Conservation (phyloP, 129 eudicot genomes). For the Flaveria bidentis region DNA sequence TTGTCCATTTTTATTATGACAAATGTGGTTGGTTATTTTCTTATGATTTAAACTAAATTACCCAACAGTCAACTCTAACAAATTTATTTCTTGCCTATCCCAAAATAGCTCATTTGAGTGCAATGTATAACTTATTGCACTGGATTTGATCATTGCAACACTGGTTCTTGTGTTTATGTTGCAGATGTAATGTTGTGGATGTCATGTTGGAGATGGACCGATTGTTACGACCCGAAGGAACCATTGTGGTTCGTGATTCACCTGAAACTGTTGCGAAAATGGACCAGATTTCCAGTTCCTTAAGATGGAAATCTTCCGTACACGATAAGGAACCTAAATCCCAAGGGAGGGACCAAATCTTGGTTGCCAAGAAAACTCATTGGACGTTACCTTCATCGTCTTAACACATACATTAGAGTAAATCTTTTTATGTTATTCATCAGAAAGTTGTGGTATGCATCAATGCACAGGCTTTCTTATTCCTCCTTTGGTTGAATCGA, state of each 20-base stretch:
- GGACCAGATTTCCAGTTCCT: constrained; percentile 57
- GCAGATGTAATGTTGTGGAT: constrained; percentile 87
- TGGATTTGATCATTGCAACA: constrained; percentile 4
- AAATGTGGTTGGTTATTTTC: no score
- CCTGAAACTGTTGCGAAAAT: constrained; percentile 72
- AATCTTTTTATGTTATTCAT: constrained; percentile 27
- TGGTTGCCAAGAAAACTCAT: constrained; percentile 70
- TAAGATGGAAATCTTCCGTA: constrained; percentile 63
- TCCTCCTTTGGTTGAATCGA: constrained; percentile 23
- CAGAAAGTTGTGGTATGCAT: constrained; percentile 27
- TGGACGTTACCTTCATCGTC: constrained; percentile 62
- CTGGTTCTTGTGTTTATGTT: constrained; percentile 3
- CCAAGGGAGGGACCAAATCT: constrained; percentile 60
- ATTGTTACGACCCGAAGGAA: constrained; percentile 83
- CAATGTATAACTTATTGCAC: neutral
- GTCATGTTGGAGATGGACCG: constrained; percentile 86
- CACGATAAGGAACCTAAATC: constrained; percentile 83
- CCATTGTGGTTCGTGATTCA: constrained; percentile 76
- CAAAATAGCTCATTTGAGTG: no score
- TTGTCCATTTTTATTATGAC: no score
- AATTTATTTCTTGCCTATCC: neutral
- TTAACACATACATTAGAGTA: constrained; percentile 28
- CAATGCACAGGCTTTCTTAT: constrained; percentile 33
- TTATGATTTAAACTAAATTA: neutral
- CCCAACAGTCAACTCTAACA: neutral